phyloP scores from a whole-genome alignment of 306 rosid species.

The Delonix regia region DNA sequence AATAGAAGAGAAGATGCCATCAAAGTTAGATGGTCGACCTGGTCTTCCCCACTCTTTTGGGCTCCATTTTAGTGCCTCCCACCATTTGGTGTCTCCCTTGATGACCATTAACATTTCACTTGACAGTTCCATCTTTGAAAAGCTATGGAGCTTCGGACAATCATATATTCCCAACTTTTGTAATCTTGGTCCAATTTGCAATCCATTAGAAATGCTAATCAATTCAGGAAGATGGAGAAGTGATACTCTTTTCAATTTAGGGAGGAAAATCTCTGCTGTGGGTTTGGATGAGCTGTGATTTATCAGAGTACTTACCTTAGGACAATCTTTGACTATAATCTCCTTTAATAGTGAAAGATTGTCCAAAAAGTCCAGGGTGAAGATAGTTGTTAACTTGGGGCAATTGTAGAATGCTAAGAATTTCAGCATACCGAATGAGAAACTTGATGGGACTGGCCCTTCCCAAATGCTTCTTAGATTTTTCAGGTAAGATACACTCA shows the following conservation, averaged over 20 bases:
- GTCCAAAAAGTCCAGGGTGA: background rate
- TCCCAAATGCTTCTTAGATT: constrained; percentile 22
- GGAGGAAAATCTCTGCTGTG: background rate
- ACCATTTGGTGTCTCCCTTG: constrained; percentile 31
- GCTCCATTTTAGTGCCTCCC: constrained; percentile 27
- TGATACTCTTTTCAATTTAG: background rate
- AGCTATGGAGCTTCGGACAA: constrained; percentile 24
- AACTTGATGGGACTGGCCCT: background rate
- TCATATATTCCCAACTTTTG: constrained; percentile 21
- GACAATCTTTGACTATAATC: constrained; percentile 32
- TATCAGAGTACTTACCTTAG: constrained; percentile 6
- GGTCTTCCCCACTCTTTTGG: background rate
- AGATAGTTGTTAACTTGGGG: background rate
- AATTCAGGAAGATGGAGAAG: constrained; percentile 20
- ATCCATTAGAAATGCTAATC: constrained; percentile 23
- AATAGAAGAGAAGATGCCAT: constrained; percentile 2
- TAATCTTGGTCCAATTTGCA: background rate
- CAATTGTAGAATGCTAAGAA: constrained; percentile 31
- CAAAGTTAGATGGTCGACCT: background rate
- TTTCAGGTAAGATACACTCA: constrained; percentile 33
- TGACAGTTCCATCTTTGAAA: background rate
- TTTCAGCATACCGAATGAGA: background rate
- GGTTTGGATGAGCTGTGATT: background rate
- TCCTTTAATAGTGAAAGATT: background rate
- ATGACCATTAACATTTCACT: background rate